Conservation (phyloP, 305 asterid species). For the Ajuga reptans region DNA sequence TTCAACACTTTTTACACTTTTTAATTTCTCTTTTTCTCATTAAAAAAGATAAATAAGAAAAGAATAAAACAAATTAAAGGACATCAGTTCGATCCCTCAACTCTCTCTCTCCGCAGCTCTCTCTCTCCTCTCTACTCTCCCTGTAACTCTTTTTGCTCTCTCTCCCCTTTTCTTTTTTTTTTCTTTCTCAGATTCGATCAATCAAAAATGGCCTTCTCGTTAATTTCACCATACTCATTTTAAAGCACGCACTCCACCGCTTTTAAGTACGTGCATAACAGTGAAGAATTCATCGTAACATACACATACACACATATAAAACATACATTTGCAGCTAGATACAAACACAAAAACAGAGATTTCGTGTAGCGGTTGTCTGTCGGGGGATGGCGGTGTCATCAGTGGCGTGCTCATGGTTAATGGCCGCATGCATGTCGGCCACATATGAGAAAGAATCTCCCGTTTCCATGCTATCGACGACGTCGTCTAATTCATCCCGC, state of each 20-base stretch:
- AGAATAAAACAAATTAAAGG: background rate
- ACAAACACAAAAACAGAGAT: background rate
- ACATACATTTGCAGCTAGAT: background rate
- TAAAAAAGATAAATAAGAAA: background rate
- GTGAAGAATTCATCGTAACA: background rate
- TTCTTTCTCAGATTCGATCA: slow-evolving; percentile 33
- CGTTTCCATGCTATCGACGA: slow-evolving; percentile 25
- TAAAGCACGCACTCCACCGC: slow-evolving; percentile 5
- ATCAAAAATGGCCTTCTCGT: slow-evolving; percentile 23
- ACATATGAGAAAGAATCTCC: slow-evolving; percentile 35
- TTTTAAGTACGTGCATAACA: background rate
- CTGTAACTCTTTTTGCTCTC: background rate
- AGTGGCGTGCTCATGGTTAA: slow-evolving; percentile 47
- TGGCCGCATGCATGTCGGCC: slow-evolving; percentile 80
- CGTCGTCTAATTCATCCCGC: slow-evolving; percentile 27
- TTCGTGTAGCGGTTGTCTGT: background rate
- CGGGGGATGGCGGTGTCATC: slow-evolving; percentile 40
- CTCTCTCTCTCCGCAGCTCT: slow-evolving; percentile 8
- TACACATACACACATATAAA: background rate
- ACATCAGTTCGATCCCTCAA: slow-evolving; percentile 4
- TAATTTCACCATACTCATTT: slow-evolving; percentile 30
- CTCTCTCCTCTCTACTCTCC: slow-evolving; percentile 5
- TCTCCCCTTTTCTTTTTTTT: slow-evolving; percentile 2
- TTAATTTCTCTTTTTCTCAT: no score
- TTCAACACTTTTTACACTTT: background rate